A percentile compares a stretch with the other conserved stretches of the same genome.
phyloP scores from a whole-genome alignment of 1,284 basidiomycete genomes.

The Ceratobasidium sp. region DNA sequence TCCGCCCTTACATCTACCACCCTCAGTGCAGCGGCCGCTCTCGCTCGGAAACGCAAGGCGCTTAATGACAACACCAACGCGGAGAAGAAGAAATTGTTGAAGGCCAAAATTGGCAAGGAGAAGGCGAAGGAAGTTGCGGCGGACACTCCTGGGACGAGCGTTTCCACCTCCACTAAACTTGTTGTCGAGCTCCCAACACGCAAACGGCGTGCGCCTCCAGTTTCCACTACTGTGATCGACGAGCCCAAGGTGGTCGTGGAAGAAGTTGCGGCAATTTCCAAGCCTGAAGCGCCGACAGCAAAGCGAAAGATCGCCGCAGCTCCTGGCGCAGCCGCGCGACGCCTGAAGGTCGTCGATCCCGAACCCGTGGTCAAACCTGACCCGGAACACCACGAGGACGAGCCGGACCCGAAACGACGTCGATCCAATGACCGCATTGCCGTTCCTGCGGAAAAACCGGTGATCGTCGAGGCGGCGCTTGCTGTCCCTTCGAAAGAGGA shows the following conservation, averaged over 20 bases:
- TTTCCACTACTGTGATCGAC: background rate
- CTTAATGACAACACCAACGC: conserved; percentile 35
- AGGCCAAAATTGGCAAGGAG: conserved; percentile 11
- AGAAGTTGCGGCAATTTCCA: background rate
- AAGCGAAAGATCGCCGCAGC: conserved; percentile 21
- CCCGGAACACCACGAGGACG: background rate
- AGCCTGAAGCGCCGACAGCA: conserved; percentile 3
- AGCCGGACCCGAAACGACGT: conserved; percentile 14
- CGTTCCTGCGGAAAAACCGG: background rate
- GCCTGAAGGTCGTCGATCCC: background rate
- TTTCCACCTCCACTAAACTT: conserved; percentile 21
- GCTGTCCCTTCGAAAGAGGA: conserved; percentile 13
- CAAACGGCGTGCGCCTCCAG: conserved; percentile 12
- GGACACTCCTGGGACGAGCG: conserved; percentile 8
- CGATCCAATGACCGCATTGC: conserved; percentile 1
- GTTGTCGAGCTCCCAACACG: conserved; percentile 34
- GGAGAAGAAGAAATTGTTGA: conserved; percentile 27
- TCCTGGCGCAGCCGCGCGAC: background rate
- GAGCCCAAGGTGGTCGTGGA: background rate
- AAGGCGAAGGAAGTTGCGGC: background rate
- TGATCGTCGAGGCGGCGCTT: background rate
- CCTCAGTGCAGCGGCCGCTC: conserved; percentile 23
- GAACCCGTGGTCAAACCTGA: conserved; percentile 11
- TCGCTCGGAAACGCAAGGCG: conserved; percentile 23
- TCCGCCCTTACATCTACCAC: conserved; percentile 16